phyloP scores from a whole-genome alignment of 495 filamentous ascomycete genomes.

The Glutinoglossum americanum region DNA sequence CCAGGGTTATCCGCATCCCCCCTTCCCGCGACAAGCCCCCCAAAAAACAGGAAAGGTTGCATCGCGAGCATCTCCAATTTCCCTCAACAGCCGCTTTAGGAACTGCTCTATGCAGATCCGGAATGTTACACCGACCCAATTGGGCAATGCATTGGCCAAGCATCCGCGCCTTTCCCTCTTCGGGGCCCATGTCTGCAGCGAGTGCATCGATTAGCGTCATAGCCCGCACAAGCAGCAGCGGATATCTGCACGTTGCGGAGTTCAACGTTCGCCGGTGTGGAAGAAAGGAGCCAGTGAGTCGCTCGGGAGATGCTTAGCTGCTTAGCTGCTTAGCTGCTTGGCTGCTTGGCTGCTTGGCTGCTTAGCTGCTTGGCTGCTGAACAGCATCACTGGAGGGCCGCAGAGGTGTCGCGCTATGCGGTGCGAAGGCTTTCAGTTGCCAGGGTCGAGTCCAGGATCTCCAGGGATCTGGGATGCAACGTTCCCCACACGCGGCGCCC shows the following conservation, averaged over 20 bases:
- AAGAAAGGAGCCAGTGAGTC: too few species aligned
- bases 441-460: background rate
- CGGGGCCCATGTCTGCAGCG: background rate
- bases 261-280: background rate
- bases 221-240: background rate
- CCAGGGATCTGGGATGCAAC: background rate
- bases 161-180: background rate
- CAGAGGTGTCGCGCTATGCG: too few species aligned
- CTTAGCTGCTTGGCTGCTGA: too few species aligned
- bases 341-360: too few species aligned
- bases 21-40: background rate
- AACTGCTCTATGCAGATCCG: background rate
- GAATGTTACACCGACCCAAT: background rate
- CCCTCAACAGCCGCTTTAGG: background rate
- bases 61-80: background rate
- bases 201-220: background rate
- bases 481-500: background rate
- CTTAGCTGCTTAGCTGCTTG: too few species aligned
- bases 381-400: too few species aligned
- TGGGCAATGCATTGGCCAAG: background rate
- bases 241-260: background rate
- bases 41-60: background rate
- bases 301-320: too few species aligned
- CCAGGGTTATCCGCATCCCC: background rate
- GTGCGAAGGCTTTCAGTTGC: too few species aligned